phyloP scores from a whole-genome alignment of 768 basidiomycete genomes.

The Tricholoma sp. region DNA sequence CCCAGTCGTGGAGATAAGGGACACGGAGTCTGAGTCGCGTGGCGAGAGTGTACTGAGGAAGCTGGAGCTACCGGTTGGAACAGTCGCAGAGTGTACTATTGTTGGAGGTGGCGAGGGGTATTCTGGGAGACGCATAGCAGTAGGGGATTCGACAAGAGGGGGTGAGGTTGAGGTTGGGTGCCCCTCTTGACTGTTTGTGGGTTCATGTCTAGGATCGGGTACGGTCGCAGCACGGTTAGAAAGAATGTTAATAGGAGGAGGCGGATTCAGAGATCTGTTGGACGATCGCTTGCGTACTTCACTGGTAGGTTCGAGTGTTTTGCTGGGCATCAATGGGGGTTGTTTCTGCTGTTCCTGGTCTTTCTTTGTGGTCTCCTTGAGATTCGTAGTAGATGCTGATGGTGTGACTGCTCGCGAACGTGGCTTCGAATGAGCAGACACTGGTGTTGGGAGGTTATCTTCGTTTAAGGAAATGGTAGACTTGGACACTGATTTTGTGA shows the following conservation, averaged over 20 bases:
- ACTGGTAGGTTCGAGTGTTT: slow-evolving; percentile 19
- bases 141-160: slow-evolving; percentile 44
- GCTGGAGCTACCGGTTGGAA: slow-evolving; percentile 15
- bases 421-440: slow-evolving; percentile 11
- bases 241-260: slow-evolving; percentile 18
- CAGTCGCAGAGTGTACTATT: slow-evolving; percentile 12
- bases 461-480: slow-evolving; percentile 13
- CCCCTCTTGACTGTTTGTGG: slow-evolving; percentile 14
- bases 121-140: slow-evolving; percentile 28
- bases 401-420: slow-evolving; percentile 15
- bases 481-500: slow-evolving; percentile 9
- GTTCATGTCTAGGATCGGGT: slow-evolving; percentile 13
- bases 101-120: slow-evolving; percentile 13
- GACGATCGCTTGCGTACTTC: slow-evolving; percentile 31
- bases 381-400: slow-evolving; percentile 15
- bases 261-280: slow-evolving; percentile 30
- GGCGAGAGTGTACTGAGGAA: slow-evolving; percentile 10
- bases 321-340: slow-evolving; percentile 14
- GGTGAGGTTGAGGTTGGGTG: slow-evolving; percentile 17
- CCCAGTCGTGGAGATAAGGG: slow-evolving; percentile 20
- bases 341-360: neutral
- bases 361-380: slow-evolving; percentile 8
- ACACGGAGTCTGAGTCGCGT: slow-evolving; percentile 19
- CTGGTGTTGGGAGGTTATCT: slow-evolving; percentile 16
- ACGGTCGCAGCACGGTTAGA: slow-evolving; percentile 26